Percentiles rank a stretch among this genome's conserved stretches.
Evolutionary conservation across 768 basidiomycete genomes (phyloP).

Genomic region (Rossbeevera mucosa): DNA sequence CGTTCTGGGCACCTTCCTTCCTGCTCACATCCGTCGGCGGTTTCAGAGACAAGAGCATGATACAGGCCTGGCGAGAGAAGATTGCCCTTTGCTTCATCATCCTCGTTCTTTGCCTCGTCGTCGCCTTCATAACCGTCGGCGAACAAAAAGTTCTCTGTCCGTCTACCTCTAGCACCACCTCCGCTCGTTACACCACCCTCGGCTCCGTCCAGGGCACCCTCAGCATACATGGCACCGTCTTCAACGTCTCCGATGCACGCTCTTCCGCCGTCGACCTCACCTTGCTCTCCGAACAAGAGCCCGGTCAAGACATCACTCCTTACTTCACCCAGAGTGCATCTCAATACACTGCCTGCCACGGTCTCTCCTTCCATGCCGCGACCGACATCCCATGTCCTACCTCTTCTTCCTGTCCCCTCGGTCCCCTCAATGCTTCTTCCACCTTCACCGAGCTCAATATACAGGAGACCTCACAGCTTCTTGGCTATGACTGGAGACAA

Average conservation of each 20-base stretch:
- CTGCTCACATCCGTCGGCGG: conserved; percentile 72
- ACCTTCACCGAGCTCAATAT: conserved; percentile 63
- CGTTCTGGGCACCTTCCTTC: conserved; percentile 88
- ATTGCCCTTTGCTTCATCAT: conserved; percentile 89
- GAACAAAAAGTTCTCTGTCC: conserved; percentile 92
- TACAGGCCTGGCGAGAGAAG: conserved; percentile 98
- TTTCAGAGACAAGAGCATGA: conserved; percentile 68
- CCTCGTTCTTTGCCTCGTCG: conserved; percentile 62
- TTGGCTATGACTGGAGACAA: conserved; percentile 92
- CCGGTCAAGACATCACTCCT: conserved; percentile 89
- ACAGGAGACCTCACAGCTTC: conserved; percentile 57
- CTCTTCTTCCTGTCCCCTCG: conserved; percentile 61
- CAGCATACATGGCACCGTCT: conserved; percentile 70
- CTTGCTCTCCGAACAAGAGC: conserved; percentile 44
- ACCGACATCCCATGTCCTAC: conserved; percentile 67
- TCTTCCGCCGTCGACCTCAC: conserved; percentile 54
- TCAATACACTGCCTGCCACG: conserved; percentile 62
- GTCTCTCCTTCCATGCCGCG: conserved; percentile 63
- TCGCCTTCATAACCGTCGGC: conserved; percentile 94
- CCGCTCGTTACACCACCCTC: conserved; percentile 46
- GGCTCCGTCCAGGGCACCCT: conserved; percentile 60
- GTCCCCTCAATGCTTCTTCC: conserved; percentile 47
- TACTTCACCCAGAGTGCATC: conserved; percentile 68
- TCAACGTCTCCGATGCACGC: conserved; percentile 59
- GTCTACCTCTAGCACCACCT: conserved; percentile 39